Percentiles rank a stretch among this genome's conserved stretches.
These are phyloP conservation scores for Fusarium bulbicola DNA, from an alignment of 2,329 filamentous ascomycete genomes.

Conservation along the genomic window DNA sequence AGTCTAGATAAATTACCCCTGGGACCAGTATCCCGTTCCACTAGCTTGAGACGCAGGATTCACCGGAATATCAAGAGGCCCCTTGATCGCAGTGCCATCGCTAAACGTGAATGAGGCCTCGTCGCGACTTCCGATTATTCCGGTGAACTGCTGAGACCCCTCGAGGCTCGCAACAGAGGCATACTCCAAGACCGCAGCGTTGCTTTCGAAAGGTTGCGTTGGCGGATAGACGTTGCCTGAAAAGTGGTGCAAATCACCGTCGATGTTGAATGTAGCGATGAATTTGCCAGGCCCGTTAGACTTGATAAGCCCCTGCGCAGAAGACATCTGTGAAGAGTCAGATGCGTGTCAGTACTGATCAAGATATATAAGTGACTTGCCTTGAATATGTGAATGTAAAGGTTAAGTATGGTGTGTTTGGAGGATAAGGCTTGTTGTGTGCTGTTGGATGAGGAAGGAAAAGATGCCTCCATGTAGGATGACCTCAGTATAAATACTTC, in stretches of 20 bases:
- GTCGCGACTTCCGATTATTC: not conserved
- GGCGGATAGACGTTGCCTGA: not conserved
- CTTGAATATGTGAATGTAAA: not conserved
- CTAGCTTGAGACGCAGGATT: not conserved
- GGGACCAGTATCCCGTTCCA: not conserved
- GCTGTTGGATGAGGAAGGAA: too few relatives aligned
- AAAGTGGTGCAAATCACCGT: rapidly evolving
- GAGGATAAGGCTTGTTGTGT: not conserved
- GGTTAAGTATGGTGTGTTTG: too few relatives aligned
- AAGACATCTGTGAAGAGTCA: not conserved
- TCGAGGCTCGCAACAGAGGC: rapidly evolving
- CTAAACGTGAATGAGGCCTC: not conserved
- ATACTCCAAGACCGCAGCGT: not conserved
- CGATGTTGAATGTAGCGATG: not conserved
- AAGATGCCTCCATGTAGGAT: not conserved
- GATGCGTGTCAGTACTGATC: not conserved
- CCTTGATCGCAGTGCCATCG: not conserved
- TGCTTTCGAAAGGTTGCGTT: not conserved
- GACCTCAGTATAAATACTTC: not conserved
- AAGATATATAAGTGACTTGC: not conserved
- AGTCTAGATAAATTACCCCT: not conserved
- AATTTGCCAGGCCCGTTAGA: not conserved
- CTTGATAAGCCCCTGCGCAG: not conserved
- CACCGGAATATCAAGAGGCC: not conserved
- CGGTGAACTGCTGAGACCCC: not conserved